A percentile compares a stretch with the other conserved stretches of the same genome.
Evolutionary conservation across 108 stramenopile species (phyloP).

Genomic region (Hondaea fermentalgiana): DNA sequence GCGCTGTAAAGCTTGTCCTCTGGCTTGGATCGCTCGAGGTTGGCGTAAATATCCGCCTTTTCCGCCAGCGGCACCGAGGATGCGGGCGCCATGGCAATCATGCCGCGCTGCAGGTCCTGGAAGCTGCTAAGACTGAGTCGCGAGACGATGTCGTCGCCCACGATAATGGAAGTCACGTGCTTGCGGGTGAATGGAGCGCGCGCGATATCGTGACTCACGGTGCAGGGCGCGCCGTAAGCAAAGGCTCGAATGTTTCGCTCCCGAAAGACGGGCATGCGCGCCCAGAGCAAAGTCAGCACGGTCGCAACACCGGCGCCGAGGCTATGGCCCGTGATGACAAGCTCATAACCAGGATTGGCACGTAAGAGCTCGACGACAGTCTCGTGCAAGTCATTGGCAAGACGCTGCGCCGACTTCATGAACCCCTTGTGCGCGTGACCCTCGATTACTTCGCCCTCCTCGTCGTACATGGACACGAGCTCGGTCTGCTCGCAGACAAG

Average conservation of each 20-base stretch:
- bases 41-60: not conserved
- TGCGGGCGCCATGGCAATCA: not conserved
- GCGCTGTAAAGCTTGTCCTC: not conserved
- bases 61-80: not conserved
- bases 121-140: not conserved
- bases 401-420: not conserved
- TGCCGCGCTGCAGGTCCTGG: not conserved
- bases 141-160: not conserved
- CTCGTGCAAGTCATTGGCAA: conserved; percentile 7
- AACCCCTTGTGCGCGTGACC: not conserved
- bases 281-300: not conserved
- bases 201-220: not conserved
- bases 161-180: not conserved
- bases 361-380: not conserved
- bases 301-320: not conserved
- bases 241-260: not conserved
- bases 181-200: not conserved
- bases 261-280: not conserved
- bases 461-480: not conserved
- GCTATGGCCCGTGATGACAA: not conserved
- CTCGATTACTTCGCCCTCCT: not conserved
- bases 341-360: not conserved
- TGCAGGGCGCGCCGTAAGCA: not conserved
- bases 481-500: not conserved
- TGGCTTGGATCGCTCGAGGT: not conserved